Conservation (phyloP, 2,329 filamentous ascomycete species). For the Colletotrichum cuscutae region DNA sequence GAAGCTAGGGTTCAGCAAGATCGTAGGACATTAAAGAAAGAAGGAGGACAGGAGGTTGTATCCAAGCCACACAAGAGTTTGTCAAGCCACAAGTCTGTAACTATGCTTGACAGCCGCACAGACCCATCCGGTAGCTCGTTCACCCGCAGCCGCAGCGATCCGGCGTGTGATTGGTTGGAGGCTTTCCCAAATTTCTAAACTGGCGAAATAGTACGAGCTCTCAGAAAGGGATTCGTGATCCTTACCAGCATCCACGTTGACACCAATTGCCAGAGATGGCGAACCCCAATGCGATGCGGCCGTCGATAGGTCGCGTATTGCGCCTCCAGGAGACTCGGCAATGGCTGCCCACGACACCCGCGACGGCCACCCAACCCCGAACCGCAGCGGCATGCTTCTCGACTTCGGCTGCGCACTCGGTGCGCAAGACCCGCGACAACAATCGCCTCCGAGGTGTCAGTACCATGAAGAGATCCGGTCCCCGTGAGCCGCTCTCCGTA, state of each 20-base stretch:
- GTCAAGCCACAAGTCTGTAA: background rate
- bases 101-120: background rate
- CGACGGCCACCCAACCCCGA: constrained; percentile 15
- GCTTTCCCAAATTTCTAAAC: constrained; percentile 23
- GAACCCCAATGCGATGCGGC: constrained; percentile 42
- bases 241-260: constrained; percentile 23
- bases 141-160: constrained; percentile 16
- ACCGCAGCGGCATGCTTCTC: constrained; percentile 55
- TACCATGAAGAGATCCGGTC: constrained; percentile 80
- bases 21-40: background rate
- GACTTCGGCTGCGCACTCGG: constrained; percentile 62
- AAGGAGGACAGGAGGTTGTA: background rate
- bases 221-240: constrained; percentile 21
- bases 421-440: constrained; percentile 73
- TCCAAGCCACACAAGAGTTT: background rate
- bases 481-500: constrained; percentile 78
- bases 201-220: constrained; percentile 30
- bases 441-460: constrained; percentile 86
- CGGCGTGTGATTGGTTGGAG: constrained; percentile 19
- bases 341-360: constrained; percentile 9
- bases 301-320: constrained; percentile 43
- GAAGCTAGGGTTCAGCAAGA: background rate
- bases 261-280: constrained; percentile 41
- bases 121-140: constrained; percentile 21
- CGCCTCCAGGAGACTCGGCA: constrained; percentile 30